phyloP scores from a whole-genome alignment of 1,139 yeast genomes.

The Pichia sp. region DNA sequence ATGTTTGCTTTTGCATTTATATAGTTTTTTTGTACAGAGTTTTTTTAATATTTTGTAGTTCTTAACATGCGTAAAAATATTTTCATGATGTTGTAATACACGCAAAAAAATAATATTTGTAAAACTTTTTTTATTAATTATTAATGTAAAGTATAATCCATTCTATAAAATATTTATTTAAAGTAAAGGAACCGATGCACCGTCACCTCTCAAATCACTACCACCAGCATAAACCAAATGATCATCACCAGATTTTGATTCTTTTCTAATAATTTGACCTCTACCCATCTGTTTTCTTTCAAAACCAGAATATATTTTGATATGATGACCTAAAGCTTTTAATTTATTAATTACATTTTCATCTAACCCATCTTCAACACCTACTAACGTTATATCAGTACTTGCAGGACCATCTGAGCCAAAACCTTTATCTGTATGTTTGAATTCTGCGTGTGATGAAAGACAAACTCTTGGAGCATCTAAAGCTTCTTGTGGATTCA shows the following conservation, averaged over 20 bases:
- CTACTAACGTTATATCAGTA: conserved; percentile 51
- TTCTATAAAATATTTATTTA: background rate
- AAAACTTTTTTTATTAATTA: background rate
- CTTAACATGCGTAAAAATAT: too few relatives aligned
- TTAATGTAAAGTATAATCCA: background rate
- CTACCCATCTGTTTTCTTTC: conserved; percentile 52
- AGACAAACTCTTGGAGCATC: conserved; percentile 74
- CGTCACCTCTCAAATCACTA: conserved; percentile 75
- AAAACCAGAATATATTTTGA: conserved; percentile 40
- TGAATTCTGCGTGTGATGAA: conserved; percentile 40
- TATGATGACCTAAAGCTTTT: conserved; percentile 51
- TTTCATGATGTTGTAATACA: too few relatives aligned
- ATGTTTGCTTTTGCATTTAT: too few relatives aligned
- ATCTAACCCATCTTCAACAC: conserved; percentile 60
- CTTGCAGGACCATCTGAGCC: conserved; percentile 68
- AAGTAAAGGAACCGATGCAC: conserved; percentile 54
- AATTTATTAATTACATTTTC: conserved; percentile 39
- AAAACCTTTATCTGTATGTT: conserved; percentile 43
- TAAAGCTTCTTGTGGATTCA: conserved; percentile 67
- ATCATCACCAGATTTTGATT: conserved; percentile 24
- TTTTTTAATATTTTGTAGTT: background rate
- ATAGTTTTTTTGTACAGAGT: background rate
- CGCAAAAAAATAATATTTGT: background rate
- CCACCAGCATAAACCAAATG: conserved; percentile 59
- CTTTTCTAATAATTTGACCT: conserved; percentile 64